A percentile compares a stretch with the other conserved stretches of the same genome.
phyloP scores from a whole-genome alignment of 139 green algal genomes.

The Desmodesmus armatus region DNA sequence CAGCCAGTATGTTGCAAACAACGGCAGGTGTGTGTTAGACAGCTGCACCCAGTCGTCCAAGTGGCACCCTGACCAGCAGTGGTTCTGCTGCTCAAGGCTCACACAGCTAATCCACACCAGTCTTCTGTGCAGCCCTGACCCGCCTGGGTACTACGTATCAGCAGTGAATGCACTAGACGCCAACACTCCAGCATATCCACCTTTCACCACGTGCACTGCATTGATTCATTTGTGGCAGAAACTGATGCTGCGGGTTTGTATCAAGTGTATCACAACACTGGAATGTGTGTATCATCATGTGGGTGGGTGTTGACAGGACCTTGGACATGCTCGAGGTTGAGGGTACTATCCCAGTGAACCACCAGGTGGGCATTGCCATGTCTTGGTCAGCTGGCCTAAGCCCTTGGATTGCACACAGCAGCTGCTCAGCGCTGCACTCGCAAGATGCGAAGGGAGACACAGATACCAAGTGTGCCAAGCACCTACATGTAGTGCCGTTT shows the following conservation, averaged over 20 bases:
- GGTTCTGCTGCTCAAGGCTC: neutral
- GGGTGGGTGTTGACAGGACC: slow-evolving; percentile 48
- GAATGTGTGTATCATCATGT: neutral
- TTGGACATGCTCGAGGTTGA: slow-evolving; percentile 79
- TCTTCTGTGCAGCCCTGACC: neutral
- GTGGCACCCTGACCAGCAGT: neutral
- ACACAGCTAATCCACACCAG: neutral
- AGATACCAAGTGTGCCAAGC: neutral
- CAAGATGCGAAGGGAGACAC: neutral
- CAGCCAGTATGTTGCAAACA: slow-evolving; percentile 68
- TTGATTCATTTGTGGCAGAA: too few relatives aligned
- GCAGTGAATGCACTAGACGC: too few relatives aligned
- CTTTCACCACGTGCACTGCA: too few relatives aligned
- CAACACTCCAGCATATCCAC: too few relatives aligned
- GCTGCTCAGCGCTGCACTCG: neutral
- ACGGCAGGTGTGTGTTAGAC: slow-evolving; percentile 63
- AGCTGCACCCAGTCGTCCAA: neutral
- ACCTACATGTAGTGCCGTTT: too few relatives aligned
- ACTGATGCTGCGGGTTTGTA: too few relatives aligned
- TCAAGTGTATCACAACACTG: neutral
- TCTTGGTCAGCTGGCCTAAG: neutral
- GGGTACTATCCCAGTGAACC: slow-evolving; percentile 91
- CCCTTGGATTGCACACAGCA: neutral
- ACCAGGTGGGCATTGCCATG: slow-evolving; percentile 58
- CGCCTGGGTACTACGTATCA: too few relatives aligned